A percentile compares a stretch with the other conserved stretches of the same genome.
Evolutionary conservation across 208 protist genomes (phyloP).

Genomic region (Wallacemonas collosoma): DNA sequence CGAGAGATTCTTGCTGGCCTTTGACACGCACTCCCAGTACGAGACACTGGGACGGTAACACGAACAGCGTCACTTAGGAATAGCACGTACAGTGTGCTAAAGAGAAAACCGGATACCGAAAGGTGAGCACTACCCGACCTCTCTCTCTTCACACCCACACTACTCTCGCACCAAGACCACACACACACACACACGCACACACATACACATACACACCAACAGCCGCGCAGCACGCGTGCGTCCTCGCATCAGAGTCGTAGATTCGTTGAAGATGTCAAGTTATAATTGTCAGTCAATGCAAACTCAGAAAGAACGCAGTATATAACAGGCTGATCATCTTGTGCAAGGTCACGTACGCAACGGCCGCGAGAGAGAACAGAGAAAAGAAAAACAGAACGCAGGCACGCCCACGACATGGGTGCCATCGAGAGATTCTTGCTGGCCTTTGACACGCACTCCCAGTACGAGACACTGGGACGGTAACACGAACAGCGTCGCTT

Average conservation of each 20-base stretch:
- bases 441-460: constrained; percentile 80
- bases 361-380: constrained; percentile 15
- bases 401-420: neutral
- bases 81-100: neutral
- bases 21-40: constrained; percentile 80
- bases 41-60: constrained; percentile 64
- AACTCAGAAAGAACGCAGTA: constrained; percentile 33
- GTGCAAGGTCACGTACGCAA: constrained; percentile 1
- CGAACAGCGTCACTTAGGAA: constrained; percentile 46
- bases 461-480: constrained; percentile 43
- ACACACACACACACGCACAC: constrained; percentile 5
- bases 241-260: constrained; percentile 5
- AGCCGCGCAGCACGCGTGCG: neutral
- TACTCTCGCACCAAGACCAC: neutral
- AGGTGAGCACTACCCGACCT: no score
- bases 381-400: neutral
- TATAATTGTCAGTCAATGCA: constrained; percentile 14
- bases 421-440: constrained; percentile 40
- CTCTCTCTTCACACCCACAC: no score
- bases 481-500: constrained; percentile 74
- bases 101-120: no score
- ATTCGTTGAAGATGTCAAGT: constrained; percentile 17
- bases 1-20: constrained; percentile 54
- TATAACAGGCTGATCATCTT: constrained; percentile 30
- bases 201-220: constrained; percentile 1